A percentile compares a stretch with the other conserved stretches of the same genome.
phyloP scores from a whole-genome alignment of 192 early-diverging fungal genomes.

The Neocallimastix lanati region DNA sequence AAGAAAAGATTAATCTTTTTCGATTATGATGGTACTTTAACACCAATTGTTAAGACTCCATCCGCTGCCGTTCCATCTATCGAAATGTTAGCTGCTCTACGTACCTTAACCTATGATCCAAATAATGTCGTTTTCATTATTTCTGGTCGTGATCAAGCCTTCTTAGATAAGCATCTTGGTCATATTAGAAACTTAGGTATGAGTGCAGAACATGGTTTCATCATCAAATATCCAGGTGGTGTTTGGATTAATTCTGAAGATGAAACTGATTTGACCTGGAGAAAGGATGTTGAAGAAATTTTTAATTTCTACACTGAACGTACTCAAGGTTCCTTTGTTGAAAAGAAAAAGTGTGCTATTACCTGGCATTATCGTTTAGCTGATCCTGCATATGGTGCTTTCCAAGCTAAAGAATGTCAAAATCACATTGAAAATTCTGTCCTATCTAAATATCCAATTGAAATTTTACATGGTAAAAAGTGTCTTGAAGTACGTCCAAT shows the following conservation, averaged over 20 bases:
- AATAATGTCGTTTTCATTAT: constrained; percentile 80
- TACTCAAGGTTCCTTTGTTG: constrained; percentile 44
- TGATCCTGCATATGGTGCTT: constrained; percentile 85
- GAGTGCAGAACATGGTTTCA: constrained; percentile 88
- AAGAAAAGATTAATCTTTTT: constrained; percentile 74
- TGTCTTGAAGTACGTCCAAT: constrained; percentile 83
- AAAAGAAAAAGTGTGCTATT: constrained; percentile 70
- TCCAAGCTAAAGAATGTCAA: constrained; percentile 95
- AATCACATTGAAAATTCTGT: constrained; percentile 85
- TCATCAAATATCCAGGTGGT: constrained; percentile 57
- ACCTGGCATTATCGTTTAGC: constrained; percentile 23
- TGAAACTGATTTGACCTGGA: constrained; percentile 71
- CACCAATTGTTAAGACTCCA: constrained; percentile 72
- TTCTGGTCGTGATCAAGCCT: constrained; percentile 73
- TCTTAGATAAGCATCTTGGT: constrained; percentile 72
- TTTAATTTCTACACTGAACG: constrained; percentile 91
- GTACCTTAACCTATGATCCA: constrained; percentile 49
- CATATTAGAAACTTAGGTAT: constrained; percentile 55
- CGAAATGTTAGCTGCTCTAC: constrained; percentile 60
- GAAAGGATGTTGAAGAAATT: constrained; percentile 77
- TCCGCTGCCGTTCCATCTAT: constrained; percentile 60
- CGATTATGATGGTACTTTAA: constrained; percentile 94
- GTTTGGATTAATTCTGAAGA: constrained; percentile 14
- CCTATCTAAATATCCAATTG: constrained; percentile 81
- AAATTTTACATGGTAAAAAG: constrained; percentile 89